Percentiles rank a stretch among this genome's conserved stretches.
Evolutionary conservation across 2,329 filamentous ascomycete species (phyloP).

Genomic region (Curvularia eragrostidis): DNA sequence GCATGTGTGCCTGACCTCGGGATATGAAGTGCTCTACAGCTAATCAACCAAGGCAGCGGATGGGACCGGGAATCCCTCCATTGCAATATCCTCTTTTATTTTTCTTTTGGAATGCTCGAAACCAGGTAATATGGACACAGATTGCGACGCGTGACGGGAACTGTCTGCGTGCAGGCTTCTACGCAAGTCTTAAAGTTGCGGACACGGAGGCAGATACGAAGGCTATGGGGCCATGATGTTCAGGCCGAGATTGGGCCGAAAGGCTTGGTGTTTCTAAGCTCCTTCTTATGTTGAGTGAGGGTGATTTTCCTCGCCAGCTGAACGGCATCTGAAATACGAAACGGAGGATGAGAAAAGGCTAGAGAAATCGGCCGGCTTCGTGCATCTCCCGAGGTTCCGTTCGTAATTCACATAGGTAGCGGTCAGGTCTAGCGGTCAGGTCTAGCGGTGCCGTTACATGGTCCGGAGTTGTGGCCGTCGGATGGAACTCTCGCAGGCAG

Average conservation of each 20-base stretch:
- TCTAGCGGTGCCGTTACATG: conserved; percentile 9
- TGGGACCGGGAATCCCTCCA: neutral
- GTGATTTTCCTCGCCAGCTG: neutral
- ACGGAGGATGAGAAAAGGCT: neutral
- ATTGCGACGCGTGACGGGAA: conserved; percentile 6
- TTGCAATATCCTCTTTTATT: neutral
- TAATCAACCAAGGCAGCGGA: neutral
- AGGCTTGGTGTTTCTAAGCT: conserved; percentile 1
- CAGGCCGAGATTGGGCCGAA: conserved; percentile 10
- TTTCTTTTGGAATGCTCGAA: conserved; percentile 6
- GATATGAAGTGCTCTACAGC: conserved; percentile 17
- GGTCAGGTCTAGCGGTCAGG: too few relatives aligned
- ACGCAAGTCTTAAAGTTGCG: conserved; percentile 1
- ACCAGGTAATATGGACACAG: neutral
- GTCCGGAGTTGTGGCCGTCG: conserved; percentile 32
- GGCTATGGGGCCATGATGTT: neutral
- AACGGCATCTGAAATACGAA: neutral
- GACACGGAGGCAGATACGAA: conserved; percentile 3
- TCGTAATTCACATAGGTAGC: conserved; percentile 7
- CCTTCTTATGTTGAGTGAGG: too few relatives aligned
- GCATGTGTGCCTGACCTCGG: conserved; percentile 5
- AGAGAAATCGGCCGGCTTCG: neutral
- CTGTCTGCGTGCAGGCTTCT: conserved; percentile 1
- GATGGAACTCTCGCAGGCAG: conserved; percentile 8
- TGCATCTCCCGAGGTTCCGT: conserved; percentile 2